A percentile compares a stretch with the other conserved stretches of the same genome.
phyloP scores from a whole-genome alignment of 148 eudicot genomes.

The Spergularia marina region DNA sequence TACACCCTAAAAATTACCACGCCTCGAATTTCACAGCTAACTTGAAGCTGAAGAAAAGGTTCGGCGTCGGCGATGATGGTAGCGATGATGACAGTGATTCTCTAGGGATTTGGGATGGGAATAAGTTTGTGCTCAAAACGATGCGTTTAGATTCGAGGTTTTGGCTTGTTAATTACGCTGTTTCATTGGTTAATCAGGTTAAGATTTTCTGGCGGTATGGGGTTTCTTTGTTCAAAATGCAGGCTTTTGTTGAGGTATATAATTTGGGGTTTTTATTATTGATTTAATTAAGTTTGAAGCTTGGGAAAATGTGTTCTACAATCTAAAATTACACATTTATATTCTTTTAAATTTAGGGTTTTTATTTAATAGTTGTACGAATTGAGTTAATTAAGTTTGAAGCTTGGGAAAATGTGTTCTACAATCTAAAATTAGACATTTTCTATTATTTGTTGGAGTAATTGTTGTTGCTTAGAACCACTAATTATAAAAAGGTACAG shows the following conservation, averaged over 20 bases:
- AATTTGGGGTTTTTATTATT: no score
- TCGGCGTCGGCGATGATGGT: conserved; percentile 9
- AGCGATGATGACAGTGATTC: conserved; percentile 36
- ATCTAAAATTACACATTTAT: no score
- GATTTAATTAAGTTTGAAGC: no score
- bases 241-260: conserved; percentile 59
- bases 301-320: no score
- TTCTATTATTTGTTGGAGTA: no score
- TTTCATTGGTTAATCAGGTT: conserved; percentile 44
- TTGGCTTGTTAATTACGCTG: conserved; percentile 34
- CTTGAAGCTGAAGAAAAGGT: conserved; percentile 35
- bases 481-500: no score
- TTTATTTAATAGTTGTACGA: no score
- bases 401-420: no score
- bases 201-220: conserved; percentile 66
- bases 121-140: conserved; percentile 52
- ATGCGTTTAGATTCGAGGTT: conserved; percentile 32
- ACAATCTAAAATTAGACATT: no score
- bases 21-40: conserved; percentile 40
- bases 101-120: conserved; percentile 80
- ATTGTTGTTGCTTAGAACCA: no score
- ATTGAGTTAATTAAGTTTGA: no score
- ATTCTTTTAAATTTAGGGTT: not conserved
- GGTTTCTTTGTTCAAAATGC: conserved; percentile 64
- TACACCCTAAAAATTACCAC: conserved; percentile 78